Base-by-base conservation (phyloP, 2,329 filamentous ascomycete genomes). In the Beauveria sp. region DNA sequence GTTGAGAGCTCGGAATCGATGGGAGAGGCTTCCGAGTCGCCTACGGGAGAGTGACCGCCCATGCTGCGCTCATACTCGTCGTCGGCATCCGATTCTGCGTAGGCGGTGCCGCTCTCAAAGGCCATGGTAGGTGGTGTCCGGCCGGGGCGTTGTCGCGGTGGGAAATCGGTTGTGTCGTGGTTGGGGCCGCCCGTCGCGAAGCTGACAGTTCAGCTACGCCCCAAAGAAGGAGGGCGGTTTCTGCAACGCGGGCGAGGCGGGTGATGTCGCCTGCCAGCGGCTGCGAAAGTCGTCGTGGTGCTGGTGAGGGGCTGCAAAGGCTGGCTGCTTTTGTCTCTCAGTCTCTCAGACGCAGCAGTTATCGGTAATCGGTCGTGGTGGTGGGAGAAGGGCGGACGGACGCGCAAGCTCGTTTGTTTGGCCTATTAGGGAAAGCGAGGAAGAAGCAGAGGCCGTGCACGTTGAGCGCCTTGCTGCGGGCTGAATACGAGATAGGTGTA, bases 11-110 rank as follows among this genome's bases (percentile, higher is more conserved):
- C 88, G 14, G 87, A 90, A 68, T 89, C 87, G 70, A 87, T 89
- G 63, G 86, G 86, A 47, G 86, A 89, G 64, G 80, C 78, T 71
- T 90, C 87, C 67, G 84, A 88, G 71, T 90, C 87, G 65, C 86
- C 80, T 66, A 85, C 83, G 63, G 86, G 88, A 6, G 86, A 89
- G 72, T 83, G 85, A 70, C 86, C 83, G 70, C 83, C 81, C 67
- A 87, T 80, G 73, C 86, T 87, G 71, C 87, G 81, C 80, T 93
- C 89, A 73, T 91, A 91, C 78, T 93, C 90, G 75, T 93, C 90
- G 75, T 91, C 89, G 68, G 88, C 88, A 71, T 91, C 89, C 66
- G 86, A 91, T 76, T 91, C 89, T 73, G 89, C 86, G 74, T 91
- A 92, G 64, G 86, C 84, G 66, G 85, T 87, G 70, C 85, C 85